Conservation (phyloP, 2,329 filamentous ascomycete species). For the Pleochaeta shiraiana region DNA sequence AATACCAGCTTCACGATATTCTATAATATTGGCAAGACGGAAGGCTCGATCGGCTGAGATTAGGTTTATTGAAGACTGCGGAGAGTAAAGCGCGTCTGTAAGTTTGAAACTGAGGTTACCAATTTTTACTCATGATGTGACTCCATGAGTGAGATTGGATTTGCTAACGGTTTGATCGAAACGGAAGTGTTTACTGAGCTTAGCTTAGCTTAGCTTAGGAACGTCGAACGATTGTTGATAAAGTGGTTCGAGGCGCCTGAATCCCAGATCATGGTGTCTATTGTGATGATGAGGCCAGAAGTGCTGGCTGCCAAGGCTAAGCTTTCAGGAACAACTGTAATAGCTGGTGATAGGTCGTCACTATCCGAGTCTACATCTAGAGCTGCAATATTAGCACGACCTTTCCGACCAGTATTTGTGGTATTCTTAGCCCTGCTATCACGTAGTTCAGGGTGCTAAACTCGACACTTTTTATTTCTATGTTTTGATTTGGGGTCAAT, state of each 20-base stretch:
- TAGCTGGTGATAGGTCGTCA: neutral
- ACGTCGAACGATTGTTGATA: neutral
- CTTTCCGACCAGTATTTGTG: neutral
- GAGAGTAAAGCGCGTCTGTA: neutral
- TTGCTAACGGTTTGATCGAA: neutral
- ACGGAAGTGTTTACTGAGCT: neutral
- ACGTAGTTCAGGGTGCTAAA: neutral
- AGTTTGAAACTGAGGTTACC: neutral
- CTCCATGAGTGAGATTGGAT: neutral
- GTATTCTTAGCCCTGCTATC: neutral
- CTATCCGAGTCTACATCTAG: neutral
- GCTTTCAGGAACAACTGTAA: neutral
- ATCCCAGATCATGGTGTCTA: neutral
- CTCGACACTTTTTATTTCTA: neutral
- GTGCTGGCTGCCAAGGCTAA: neutral
- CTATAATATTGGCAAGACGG: neutral
- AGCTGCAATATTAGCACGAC: neutral
- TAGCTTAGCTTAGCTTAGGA: neutral
- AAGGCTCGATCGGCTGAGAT: neutral
- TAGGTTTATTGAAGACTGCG: neutral
- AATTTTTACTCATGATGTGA: neutral
- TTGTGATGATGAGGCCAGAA: neutral
- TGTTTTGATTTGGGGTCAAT: neutral
- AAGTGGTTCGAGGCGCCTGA: neutral
- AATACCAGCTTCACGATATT: neutral